phyloP scores from a whole-genome alignment of 441 rosid species.

The Daphne laureola region DNA sequence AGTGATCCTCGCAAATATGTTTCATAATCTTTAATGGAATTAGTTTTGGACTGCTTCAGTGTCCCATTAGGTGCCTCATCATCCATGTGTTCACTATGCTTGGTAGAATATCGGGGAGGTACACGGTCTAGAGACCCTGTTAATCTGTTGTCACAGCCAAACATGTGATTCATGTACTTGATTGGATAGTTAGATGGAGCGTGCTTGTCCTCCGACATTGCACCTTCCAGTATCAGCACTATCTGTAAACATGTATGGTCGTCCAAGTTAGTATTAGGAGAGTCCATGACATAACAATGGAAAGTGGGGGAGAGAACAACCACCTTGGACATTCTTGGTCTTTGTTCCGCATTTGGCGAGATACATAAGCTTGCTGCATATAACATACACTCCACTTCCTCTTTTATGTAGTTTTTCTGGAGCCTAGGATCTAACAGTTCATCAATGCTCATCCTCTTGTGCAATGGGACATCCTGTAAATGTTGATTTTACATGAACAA shows the following conservation, averaged over 20 bases:
- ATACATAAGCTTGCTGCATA: slow-evolving; percentile 41
- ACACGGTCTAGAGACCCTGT: background rate
- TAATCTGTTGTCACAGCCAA: background rate
- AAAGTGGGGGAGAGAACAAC: background rate
- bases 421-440: slow-evolving; percentile 34
- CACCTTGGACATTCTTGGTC: slow-evolving; percentile 53
- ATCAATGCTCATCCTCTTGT: slow-evolving; percentile 21
- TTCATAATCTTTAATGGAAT: slow-evolving; percentile 21
- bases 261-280: no score
- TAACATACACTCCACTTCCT: slow-evolving; percentile 36
- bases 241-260: slow-evolving; percentile 23
- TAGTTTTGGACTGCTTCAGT: background rate
- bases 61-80: background rate
- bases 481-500: background rate
- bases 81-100: slow-evolving; percentile 3
- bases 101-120: background rate
- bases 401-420: slow-evolving; percentile 18
- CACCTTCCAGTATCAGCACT: slow-evolving; percentile 42
- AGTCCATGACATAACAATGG: background rate
- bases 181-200: slow-evolving; percentile 5
- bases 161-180: slow-evolving; percentile 9
- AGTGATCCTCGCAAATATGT: slow-evolving; percentile 26
- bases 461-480: slow-evolving; percentile 34
- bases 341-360: slow-evolving; percentile 29
- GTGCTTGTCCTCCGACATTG: slow-evolving; percentile 15